These are phyloP conservation scores for Neonectria coccinea DNA, from an alignment of 2,329 filamentous ascomycete species.

Conservation along the genomic window DNA sequence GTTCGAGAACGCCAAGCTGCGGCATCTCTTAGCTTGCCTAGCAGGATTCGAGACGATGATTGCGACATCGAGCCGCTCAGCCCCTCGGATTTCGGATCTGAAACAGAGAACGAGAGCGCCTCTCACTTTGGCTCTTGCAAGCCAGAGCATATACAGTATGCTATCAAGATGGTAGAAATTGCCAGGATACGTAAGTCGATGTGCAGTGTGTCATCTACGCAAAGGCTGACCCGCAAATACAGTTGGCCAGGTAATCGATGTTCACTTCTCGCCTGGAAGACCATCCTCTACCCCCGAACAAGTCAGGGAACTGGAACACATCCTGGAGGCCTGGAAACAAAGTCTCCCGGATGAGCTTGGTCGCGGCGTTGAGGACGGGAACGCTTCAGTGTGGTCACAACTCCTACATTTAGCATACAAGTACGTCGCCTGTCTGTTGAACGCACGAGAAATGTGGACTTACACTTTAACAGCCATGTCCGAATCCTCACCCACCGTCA, in stretches of 20 bases:
- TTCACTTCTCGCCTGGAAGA: constrained; percentile 52
- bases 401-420: constrained; percentile 54
- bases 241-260: constrained; percentile 52
- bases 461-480: constrained; percentile 44
- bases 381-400: constrained; percentile 51
- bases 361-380: constrained; percentile 48
- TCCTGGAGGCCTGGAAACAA: constrained; percentile 50
- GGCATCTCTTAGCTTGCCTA: constrained; percentile 51
- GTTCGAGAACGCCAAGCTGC: constrained; percentile 54
- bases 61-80: constrained; percentile 53
- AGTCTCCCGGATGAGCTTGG: constrained; percentile 50
- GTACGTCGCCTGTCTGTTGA: constrained; percentile 31
- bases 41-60: constrained; percentile 54
- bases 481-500: constrained; percentile 53
- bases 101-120: constrained; percentile 37
- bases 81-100: constrained; percentile 48
- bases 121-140: constrained; percentile 48
- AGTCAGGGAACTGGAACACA: constrained; percentile 45
- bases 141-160: constrained; percentile 51
- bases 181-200: constrained; percentile 47
- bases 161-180: constrained; percentile 55
- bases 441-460: neutral
- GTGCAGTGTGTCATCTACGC: neutral
- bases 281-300: constrained; percentile 44
- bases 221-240: constrained; percentile 1